Evolutionary conservation across 495 filamentous ascomycete genomes (phyloP).

Genomic region (Penicillium daleae): DNA sequence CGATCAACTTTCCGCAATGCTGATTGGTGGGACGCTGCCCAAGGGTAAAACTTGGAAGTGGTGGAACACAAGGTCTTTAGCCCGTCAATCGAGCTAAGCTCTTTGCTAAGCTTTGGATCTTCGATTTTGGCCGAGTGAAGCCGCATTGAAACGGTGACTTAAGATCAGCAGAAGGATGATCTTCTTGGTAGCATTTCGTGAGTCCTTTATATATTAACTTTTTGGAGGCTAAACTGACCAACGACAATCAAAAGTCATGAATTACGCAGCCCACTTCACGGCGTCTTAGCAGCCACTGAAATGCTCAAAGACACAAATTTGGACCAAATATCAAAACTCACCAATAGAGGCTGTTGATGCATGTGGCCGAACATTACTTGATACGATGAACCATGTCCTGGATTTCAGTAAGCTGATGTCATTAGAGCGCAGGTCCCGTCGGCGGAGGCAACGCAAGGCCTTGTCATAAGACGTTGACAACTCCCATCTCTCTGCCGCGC

Average conservation of each 20-base stretch:
- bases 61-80: constrained; percentile 42
- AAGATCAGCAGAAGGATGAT: constrained; percentile 66
- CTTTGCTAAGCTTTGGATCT: constrained; percentile 63
- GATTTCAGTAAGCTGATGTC: constrained; percentile 71
- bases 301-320: constrained; percentile 52
- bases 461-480: neutral
- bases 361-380: constrained; percentile 72
- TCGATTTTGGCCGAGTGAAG: constrained; percentile 69
- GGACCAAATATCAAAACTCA: constrained; percentile 56
- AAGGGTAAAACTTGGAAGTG: neutral
- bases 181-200: constrained; percentile 72
- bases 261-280: constrained; percentile 74
- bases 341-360: constrained; percentile 73
- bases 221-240: neutral
- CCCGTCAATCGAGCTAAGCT: constrained; percentile 43
- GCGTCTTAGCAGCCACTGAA: constrained; percentile 71
- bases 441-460: constrained; percentile 31
- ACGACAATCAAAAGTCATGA: constrained; percentile 54
- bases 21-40: neutral
- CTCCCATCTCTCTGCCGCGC: constrained; percentile 31
- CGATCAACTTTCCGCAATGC: neutral
- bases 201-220: neutral
- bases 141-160: constrained; percentile 58
- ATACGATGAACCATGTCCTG: constrained; percentile 75
- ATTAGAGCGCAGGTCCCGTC: constrained; percentile 43